Evolutionary conservation across 345 rosid genomes (phyloP).

Genomic region (Microcos paniculata): DNA sequence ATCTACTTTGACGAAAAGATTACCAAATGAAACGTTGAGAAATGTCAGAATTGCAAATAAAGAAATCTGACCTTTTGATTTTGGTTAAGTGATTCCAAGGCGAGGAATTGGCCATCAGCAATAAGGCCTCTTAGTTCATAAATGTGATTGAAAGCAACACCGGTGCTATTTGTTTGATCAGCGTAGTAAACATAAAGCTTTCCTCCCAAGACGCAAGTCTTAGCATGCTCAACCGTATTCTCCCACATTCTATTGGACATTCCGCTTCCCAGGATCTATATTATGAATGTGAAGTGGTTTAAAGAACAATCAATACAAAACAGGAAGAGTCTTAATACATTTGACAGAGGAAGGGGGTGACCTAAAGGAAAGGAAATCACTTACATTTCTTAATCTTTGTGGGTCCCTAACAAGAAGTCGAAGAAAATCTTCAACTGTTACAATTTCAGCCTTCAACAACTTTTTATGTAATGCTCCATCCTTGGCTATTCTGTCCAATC

Average conservation of each 20-base stretch:
- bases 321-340: neutral
- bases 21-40: neutral
- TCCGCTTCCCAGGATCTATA: constrained; percentile 90
- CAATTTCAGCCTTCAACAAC: constrained; percentile 55
- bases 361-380: constrained; percentile 18
- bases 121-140: constrained; percentile 85
- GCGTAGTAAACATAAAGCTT: constrained; percentile 77
- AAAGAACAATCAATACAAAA: constrained; percentile 7
- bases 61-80: constrained; percentile 63
- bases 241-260: constrained; percentile 99
- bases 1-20: neutral
- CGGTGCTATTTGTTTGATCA: constrained; percentile 49
- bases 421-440: constrained; percentile 88
- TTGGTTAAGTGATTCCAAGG: constrained; percentile 72
- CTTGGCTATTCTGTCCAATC: constrained; percentile 91
- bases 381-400: constrained; percentile 72
- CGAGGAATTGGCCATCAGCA: constrained; percentile 66
- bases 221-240: constrained; percentile 88
- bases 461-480: constrained; percentile 94
- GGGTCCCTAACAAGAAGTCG: constrained; percentile 69
- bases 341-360: neutral
- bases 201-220: constrained; percentile 83
- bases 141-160: constrained; percentile 80
- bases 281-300: neutral
- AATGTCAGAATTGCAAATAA: neutral